These are phyloP conservation scores for Botrytis hyacinthi DNA, from an alignment of 2,329 filamentous ascomycete genomes.

Conservation along the genomic window DNA sequence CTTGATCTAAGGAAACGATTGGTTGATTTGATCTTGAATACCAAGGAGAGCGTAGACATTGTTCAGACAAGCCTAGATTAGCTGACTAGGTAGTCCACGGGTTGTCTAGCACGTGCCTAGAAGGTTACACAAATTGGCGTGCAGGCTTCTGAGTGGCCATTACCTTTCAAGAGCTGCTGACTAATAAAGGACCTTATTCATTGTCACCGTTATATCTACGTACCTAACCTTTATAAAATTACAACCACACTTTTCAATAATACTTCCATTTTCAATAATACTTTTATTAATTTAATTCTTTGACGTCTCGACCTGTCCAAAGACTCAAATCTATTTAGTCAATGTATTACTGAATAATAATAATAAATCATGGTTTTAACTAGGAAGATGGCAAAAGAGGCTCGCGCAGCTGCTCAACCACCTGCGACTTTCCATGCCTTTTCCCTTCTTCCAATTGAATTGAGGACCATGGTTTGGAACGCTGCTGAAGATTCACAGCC, in stretches of 20 bases:
- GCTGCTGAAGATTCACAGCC: background rate
- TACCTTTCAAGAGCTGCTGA: background rate
- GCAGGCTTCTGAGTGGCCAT: background rate
- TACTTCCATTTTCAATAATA: too few relatives aligned
- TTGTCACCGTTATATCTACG: background rate
- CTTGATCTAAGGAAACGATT: background rate
- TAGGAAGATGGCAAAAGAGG: background rate
- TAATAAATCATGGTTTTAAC: background rate
- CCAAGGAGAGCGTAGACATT: background rate
- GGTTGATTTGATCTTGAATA: background rate
- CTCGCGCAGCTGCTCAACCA: background rate
- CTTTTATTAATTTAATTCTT: background rate
- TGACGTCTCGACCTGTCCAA: background rate
- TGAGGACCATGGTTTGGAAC: background rate
- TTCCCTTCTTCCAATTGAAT: background rate
- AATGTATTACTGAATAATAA: background rate
- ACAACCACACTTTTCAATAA: background rate
- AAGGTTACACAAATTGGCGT: background rate
- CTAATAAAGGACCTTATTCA: background rate
- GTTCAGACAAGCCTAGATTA: too few relatives aligned
- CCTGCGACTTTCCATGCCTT: constrained; percentile 2
- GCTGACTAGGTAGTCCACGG: too few relatives aligned
- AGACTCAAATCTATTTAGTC: background rate
- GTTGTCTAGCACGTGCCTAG: background rate
- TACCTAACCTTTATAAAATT: too few relatives aligned